These are phyloP conservation scores for Heracleum sosnowskyi DNA, from an alignment of 129 eudicot genomes.

Conservation along the genomic window DNA sequence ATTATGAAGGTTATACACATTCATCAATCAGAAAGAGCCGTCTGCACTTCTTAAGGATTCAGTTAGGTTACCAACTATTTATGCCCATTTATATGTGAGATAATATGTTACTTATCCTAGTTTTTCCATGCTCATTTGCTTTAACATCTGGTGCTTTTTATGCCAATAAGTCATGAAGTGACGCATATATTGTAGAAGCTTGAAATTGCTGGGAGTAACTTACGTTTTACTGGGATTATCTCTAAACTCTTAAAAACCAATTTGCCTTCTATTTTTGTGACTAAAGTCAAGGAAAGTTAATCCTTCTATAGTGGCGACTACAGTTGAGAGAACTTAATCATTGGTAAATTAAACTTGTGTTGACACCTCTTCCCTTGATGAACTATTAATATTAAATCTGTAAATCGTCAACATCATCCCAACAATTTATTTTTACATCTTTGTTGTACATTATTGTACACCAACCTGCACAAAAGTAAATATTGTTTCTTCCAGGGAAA, in stretches of 20 bases:
- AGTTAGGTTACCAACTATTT: not conserved
- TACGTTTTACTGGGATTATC: not conserved
- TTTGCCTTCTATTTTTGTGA: not conserved
- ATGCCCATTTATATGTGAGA: not conserved
- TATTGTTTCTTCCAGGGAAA: slow-evolving; percentile 48
- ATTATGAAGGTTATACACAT: not conserved
- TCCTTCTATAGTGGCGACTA: not conserved
- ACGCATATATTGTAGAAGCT: not conserved
- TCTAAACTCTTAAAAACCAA: not conserved
- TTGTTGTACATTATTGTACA: not conserved
- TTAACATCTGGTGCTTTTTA: not conserved
- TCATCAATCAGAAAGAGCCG: not conserved
- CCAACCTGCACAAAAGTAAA: not conserved
- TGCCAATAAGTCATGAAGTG: not conserved
- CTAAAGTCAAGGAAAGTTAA: not conserved
- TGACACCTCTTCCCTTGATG: not conserved
- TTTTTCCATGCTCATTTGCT: not conserved
- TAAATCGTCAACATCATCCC: not conserved
- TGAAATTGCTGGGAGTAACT: not conserved
- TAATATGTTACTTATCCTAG: not conserved
- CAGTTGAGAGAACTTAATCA: not conserved
- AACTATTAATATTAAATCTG: not conserved
- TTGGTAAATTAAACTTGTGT: not conserved
- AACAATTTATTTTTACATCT: not conserved
- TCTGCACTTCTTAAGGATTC: not conserved